Conservation (phyloP, 1,284 basidiomycete genomes). For the Ceratobasidium sp. region DNA sequence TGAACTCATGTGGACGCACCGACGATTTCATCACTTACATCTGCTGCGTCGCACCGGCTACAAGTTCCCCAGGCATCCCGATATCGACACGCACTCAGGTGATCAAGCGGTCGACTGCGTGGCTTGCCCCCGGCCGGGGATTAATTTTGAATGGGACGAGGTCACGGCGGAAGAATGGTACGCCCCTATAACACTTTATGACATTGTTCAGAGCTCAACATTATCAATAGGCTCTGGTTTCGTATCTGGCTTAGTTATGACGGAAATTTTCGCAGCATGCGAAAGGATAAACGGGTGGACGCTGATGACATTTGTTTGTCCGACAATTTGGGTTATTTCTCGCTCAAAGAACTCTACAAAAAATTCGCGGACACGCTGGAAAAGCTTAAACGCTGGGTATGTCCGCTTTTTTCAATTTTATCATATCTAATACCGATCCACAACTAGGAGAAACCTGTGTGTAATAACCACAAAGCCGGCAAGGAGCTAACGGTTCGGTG, state of each 20-base stretch:
- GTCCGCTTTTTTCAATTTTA: no score
- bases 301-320: constrained; percentile 15
- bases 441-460: neutral
- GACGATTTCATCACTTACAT: no score
- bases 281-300: constrained; percentile 20
- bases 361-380: no score
- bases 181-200: no score
- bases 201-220: no score
- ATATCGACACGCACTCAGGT: neutral
- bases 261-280: constrained; percentile 1
- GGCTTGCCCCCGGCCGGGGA: constrained; percentile 1
- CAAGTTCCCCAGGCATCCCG: neutral
- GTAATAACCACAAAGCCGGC: constrained; percentile 21
- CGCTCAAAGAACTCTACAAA: neutral
- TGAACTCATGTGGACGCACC: neutral
- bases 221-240: neutral
- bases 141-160: constrained; percentile 6
- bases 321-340: neutral
- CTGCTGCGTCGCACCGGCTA: neutral
- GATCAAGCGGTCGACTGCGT: constrained; percentile 10
- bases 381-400: no score
- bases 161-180: neutral
- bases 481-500: neutral
- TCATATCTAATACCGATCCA: no score
- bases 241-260: constrained; percentile 9